Base-by-base conservation (phyloP, 768 basidiomycete species). In the Cystobasidium tubakii region DNA sequence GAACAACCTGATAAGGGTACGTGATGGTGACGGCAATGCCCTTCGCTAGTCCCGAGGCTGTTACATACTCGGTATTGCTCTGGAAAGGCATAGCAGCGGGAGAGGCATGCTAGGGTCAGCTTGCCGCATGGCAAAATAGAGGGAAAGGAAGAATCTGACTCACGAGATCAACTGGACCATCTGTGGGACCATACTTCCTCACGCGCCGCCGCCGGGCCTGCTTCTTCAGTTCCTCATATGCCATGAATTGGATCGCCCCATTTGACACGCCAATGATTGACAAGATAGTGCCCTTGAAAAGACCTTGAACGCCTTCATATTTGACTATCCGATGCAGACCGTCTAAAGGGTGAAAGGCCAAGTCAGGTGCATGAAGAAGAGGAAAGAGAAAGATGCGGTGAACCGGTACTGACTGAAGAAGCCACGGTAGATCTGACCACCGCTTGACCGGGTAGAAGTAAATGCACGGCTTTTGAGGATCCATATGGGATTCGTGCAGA, bases 401-500 rank as follows among this genome's bases (percentile, higher is more conserved):
- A 42, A 71, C 17, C 76, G 6, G 57, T 10, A 29, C 78, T 42
- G 7, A 77, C 77, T 60, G 6, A 76, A 79, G 65, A 76, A 63
- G 34, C 63, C 87, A 21, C 87, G 86, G 81, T 97, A 97, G 0
- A 92, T 87, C 1, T 81, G 83, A 10, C 89, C 87, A 50, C 88
- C 86, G 46, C 46, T 43, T 70, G 86, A 84, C 33, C 85, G 81
- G 12, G 83, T 83, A 0, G 92, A 89, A 0, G 93, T 92, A 80
- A 96, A 99, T 88, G 97, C 93, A 74, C 96, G 87, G 10, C 96
- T 94, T 83, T 95, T 90, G 70, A 98, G 90, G 17, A 98, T 90
- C 95, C 95, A 98, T 77, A 97, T 87, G 0, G 95, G 96, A 81
- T 99, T 98, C 7, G 95, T 99, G 80, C 96, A 85, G 78, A 98